Base-by-base conservation (phyloP, 2,329 filamentous ascomycete genomes). In the Phaeosphaeria sp. region DNA sequence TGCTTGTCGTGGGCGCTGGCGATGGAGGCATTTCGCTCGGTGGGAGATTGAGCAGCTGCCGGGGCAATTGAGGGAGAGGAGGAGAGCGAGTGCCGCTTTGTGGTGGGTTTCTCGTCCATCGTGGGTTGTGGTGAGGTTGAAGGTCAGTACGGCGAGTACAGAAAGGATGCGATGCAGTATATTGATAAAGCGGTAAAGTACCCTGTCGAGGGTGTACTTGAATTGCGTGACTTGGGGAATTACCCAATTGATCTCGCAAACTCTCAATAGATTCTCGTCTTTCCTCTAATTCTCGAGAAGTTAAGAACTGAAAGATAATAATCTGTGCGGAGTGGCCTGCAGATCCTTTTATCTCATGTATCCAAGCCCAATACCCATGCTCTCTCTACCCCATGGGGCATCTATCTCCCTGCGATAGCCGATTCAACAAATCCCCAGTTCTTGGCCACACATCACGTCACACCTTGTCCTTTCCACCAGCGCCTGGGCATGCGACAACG, bases 71-170 rank as follows among this genome's bases (percentile, higher is more conserved):
- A 52, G 7, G 23, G n/a, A 13, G 39, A 30, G n/a, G 52, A 36
- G 4, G 52, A 46, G 23, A 21, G 41, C 13, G 52, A 54, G 33
- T 25, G 21, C n/a, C 52, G 46, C 21, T 49, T 49, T 21, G 23
- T 25, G 13, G 46, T 33, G 33, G 33, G 36, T 22, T 54, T 54
- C 43, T 54, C 52, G 33, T 54, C 52, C 52, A 54, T 54, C 6
- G 20, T 47, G 43, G 21, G n/a, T 22, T n/a, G 13, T 44, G 13
- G 21, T n/a, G 21, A 20, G 22, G 33, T 2, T 50, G 18, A n/a
- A 23, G 23, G 21, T n/a, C n/a, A n/a, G n/a, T n/a, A n/a, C n/a
- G n/a, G n/a, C n/a, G n/a, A n/a, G n/a, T n/a, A n/a, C n/a, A n/a
- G n/a, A n/a, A n/a, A 11, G 39, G 9, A 9, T 43, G 17, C 33